Conservation (phyloP, 139 green algal genomes). For the Coccomyxa sp. region DNA sequence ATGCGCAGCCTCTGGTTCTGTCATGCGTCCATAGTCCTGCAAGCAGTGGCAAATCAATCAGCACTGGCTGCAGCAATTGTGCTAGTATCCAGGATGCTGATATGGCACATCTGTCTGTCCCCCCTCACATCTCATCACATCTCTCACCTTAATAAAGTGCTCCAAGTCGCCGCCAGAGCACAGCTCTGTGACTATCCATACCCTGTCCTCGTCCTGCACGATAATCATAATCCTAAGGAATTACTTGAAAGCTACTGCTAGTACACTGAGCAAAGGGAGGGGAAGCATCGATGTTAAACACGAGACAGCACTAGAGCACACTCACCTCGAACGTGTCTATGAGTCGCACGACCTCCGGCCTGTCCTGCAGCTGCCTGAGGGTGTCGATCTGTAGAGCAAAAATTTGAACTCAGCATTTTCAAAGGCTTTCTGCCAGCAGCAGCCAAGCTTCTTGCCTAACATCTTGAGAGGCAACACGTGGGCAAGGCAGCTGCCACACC, state of each 20-base stretch:
- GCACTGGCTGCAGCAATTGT: neutral
- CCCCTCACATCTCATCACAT: neutral
- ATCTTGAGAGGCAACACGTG: neutral
- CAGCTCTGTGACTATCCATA: conserved; percentile 38
- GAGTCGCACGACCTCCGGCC: conserved; percentile 19
- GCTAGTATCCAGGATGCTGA: neutral
- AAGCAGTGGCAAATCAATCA: neutral
- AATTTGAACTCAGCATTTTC: neutral
- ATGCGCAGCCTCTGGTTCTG: conserved; percentile 25
- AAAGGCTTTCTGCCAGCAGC: no score
- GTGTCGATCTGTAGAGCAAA: conserved; percentile 9
- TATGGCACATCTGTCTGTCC: neutral
- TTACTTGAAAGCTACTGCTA: neutral
- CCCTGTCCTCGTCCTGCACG: conserved; percentile 25
- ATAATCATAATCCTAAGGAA: neutral
- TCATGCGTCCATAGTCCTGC: conserved; percentile 15
- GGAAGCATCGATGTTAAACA: neutral
- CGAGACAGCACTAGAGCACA: neutral
- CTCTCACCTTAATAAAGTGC: conserved; percentile 22
- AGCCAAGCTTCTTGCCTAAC: no score
- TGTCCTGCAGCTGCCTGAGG: conserved; percentile 10
- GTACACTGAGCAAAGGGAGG: neutral
- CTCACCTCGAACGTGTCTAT: conserved; percentile 29
- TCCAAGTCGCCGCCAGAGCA: conserved; percentile 31
- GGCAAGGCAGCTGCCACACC: conserved; percentile 6